Conservation (phyloP, 139 green algal genomes). For the Chlorella sp. region DNA sequence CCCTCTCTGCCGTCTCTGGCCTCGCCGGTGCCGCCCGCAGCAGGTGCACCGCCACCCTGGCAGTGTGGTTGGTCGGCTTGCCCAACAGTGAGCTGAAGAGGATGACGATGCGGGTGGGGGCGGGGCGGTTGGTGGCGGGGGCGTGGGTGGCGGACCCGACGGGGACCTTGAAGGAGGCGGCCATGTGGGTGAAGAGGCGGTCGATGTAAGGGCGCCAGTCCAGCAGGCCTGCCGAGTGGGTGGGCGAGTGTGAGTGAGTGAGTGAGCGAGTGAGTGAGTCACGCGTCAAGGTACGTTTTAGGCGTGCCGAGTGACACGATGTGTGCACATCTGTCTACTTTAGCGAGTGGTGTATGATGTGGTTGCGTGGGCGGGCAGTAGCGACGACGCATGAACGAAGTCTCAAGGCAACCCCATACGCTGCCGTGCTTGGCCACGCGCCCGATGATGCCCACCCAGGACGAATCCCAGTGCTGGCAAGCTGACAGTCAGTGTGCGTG, state of each 20-base stretch:
- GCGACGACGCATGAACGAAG: too few species aligned
- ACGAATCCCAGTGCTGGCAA: constrained; percentile 42
- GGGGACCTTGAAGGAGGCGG: constrained; percentile 64
- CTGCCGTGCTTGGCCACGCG: constrained; percentile 72
- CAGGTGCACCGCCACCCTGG: constrained; percentile 9
- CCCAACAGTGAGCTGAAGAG: not conserved
- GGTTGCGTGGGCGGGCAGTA: too few species aligned
- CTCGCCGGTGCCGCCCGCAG: constrained; percentile 7
- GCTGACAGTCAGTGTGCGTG: too few species aligned
- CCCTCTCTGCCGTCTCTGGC: not conserved
- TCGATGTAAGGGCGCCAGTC: constrained; percentile 49
- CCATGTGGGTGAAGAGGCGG: constrained; percentile 47
- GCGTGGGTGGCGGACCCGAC: constrained; percentile 53
- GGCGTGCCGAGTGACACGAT: too few species aligned
- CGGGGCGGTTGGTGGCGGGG: not conserved
- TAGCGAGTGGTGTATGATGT: too few species aligned
- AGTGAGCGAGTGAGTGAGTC: too few species aligned
- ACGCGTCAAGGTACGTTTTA: too few species aligned
- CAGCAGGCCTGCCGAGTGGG: constrained; percentile 58
- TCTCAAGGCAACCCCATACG: too few species aligned
- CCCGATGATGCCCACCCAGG: constrained; percentile 56
- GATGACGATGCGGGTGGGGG: not conserved
- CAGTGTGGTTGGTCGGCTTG: not conserved
- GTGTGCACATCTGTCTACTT: too few species aligned
- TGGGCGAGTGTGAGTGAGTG: too few species aligned